phyloP scores from a whole-genome alignment of 73 alveolate species.

The Paramecium sonneborni region DNA sequence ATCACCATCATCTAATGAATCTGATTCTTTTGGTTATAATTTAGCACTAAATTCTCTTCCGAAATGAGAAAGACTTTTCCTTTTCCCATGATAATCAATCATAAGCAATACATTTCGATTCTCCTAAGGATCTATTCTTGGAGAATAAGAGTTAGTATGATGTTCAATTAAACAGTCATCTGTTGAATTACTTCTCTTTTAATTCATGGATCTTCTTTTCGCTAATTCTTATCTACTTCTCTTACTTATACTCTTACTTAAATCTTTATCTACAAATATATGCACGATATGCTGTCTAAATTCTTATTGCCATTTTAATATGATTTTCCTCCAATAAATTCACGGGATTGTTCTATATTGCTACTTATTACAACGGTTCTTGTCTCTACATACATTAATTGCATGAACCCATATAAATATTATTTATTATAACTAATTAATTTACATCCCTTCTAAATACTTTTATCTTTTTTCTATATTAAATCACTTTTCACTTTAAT shows the following conservation, averaged over 20 bases:
- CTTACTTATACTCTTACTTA: not conserved
- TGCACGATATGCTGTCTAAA: slow-evolving; percentile 9
- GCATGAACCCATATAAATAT: slow-evolving; percentile 32
- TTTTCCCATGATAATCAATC: not conserved
- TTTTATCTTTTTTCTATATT: not conserved
- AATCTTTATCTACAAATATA: not conserved
- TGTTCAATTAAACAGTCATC: not conserved
- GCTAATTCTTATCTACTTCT: not conserved
- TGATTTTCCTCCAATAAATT: not conserved
- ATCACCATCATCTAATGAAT: not conserved
- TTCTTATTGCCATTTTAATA: not conserved
- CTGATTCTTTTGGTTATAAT: not conserved
- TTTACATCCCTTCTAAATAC: not conserved
- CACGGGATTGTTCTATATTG: not conserved
- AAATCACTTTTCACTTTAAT: not conserved
- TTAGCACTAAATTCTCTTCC: not conserved
- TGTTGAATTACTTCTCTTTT: slow-evolving; percentile 2
- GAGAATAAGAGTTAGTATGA: not conserved
- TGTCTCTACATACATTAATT: not conserved
- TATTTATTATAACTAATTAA: not conserved
- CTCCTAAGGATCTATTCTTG: slow-evolving; percentile 1
- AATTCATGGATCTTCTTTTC: not conserved
- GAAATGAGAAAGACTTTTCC: not conserved
- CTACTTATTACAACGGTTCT: not conserved
- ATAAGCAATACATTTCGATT: not conserved